Percentiles rank a stretch among this genome's conserved stretches.
Conservation (phyloP, 805 yeast genomes). For the Candida hispaniensis region DNA sequence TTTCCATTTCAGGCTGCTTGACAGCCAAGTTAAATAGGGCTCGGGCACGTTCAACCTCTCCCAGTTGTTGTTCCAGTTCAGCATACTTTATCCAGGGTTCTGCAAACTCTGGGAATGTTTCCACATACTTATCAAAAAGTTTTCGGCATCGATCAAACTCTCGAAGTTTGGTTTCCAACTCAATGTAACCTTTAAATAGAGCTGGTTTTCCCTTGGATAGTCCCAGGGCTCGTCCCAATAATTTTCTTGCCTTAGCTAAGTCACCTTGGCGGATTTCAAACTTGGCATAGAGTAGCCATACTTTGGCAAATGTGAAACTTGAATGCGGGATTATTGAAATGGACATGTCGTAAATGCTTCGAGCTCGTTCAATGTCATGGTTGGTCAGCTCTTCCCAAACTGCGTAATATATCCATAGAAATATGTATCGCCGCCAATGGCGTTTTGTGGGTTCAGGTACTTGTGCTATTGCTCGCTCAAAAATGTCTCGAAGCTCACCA, state of each 20-base stretch:
- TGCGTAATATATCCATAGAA: conserved; percentile 59
- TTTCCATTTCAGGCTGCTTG: conserved; percentile 24
- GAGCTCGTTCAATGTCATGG: conserved; percentile 37
- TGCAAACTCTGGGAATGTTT: conserved; percentile 34
- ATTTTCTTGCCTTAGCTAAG: conserved; percentile 47
- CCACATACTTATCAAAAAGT: conserved; percentile 58
- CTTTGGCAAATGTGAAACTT: conserved; percentile 52
- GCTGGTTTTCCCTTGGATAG: conserved; percentile 44
- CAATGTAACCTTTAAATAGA: conserved; percentile 54
- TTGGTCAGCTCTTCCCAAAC: conserved; percentile 45
- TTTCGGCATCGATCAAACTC: conserved; percentile 74
- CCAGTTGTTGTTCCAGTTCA: conserved; percentile 52
- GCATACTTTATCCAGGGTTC: conserved; percentile 55
- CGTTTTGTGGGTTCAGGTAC: conserved; percentile 31
- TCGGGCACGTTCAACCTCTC: conserved; percentile 59
- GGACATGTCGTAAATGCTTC: conserved; percentile 42
- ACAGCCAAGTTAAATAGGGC: conserved; percentile 49
- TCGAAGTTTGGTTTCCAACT: conserved; percentile 52
- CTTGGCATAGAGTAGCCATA: conserved; percentile 63
- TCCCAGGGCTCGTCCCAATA: conserved; percentile 67
- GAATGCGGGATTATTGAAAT: conserved; percentile 46
- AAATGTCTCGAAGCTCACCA: conserved; percentile 30
- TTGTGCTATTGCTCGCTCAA: conserved; percentile 36
- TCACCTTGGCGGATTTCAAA: conserved; percentile 58
- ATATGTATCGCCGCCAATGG: conserved; percentile 61